phyloP scores from a whole-genome alignment of 345 rosid genomes.

The Eucalyptus cloeziana region DNA sequence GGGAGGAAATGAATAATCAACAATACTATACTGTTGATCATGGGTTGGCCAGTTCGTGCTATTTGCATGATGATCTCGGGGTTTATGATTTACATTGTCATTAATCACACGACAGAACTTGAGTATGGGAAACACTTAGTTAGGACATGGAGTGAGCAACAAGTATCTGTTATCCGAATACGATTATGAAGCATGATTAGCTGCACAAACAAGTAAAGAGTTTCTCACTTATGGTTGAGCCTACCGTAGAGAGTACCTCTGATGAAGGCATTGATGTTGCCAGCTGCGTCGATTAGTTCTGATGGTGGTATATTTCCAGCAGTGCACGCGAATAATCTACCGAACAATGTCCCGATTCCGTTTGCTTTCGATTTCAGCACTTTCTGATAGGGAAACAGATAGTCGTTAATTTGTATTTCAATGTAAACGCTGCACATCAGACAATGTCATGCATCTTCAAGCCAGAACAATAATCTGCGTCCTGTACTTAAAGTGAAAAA shows the following conservation, averaged over 20 bases:
- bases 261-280: slow-evolving; percentile 79
- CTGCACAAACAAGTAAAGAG: not conserved
- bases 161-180: not conserved
- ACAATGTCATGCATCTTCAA: not conserved
- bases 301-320: slow-evolving; percentile 61
- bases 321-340: slow-evolving; percentile 54
- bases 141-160: not conserved
- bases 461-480: not conserved
- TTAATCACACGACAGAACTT: fast-evolving
- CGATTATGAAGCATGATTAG: not conserved
- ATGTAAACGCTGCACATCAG: not conserved
- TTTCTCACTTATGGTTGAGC: not conserved
- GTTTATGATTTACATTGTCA: not conserved
- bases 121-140: not conserved
- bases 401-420: not conserved
- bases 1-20: not conserved
- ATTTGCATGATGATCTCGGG: not conserved
- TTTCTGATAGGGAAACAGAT: slow-evolving; percentile 14
- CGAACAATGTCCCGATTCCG: slow-evolving; percentile 39
- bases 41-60: not conserved
- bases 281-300: slow-evolving; percentile 68
- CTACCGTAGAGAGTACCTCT: slow-evolving; percentile 68
- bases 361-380: slow-evolving; percentile 24
- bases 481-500: not conserved
- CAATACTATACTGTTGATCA: not conserved